Evolutionary conservation across 2,329 filamentous ascomycete species (phyloP), one percentile per base, ranked within the genome.

Genomic region (Sclerotinia nivalis): DNA sequence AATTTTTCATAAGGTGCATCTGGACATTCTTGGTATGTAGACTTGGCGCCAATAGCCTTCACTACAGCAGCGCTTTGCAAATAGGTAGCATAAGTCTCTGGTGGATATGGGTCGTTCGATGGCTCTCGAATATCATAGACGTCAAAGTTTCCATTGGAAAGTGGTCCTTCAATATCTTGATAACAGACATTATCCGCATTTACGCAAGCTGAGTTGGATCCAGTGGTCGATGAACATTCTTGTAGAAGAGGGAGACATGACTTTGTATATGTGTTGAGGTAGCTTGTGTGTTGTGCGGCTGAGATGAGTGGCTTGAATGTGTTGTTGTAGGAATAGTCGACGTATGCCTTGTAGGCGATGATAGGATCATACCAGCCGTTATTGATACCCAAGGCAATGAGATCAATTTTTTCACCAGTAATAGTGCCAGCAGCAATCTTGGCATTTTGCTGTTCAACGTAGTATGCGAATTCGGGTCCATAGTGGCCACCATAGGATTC

Each of bases 121-220:
- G 69, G 59, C n/a, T 68, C 69, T 18, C 71, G 49, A 56, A 72
- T 69, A 66, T 72, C 71, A 34, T 72, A 72, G 22, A 66, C 67
- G 22, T 66, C 49, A 43, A 71, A 72, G 37, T 70, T 55, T 31
- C 34, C 58, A 18, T 54, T 31, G 1, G 58, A 65, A 25, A 72
- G 40, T n/a, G 71, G 71, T 1, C 69, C 71, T 20, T 72, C 69
- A 18, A 72, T 70, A 58, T 69, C 58, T 7, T 75, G 69, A 64
- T 77, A 78, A 73, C 82, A 84, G 31, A 75, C 75, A 34, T 73
- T 75, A 91, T 88, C 87, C 50, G 79, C 81, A 55, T 89, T 90
- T 74, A 91, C 93, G n/a, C 95, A 98, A 83, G 84, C 83, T 60
- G 87, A 87, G 43, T 85, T 97, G 15, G 91, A 97, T 7, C 95